phyloP scores from a whole-genome alignment of 805 yeast species.

The Wickerhamiella azymoides region DNA sequence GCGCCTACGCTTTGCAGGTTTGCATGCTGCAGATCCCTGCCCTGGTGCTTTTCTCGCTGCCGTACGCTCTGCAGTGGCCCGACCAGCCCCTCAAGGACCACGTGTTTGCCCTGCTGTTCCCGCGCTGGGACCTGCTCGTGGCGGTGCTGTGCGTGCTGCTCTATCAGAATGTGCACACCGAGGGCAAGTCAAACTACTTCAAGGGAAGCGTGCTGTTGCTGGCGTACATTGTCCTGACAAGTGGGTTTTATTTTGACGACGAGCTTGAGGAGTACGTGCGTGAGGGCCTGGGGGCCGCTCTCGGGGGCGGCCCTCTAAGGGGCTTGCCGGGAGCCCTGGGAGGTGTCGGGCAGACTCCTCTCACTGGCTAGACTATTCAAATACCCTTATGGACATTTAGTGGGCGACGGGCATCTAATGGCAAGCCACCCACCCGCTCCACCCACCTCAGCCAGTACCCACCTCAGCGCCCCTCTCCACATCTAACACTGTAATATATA shows the following conservation, averaged over 20 bases:
- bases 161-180: slow-evolving; percentile 89
- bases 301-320: too few relatives aligned
- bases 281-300: too few relatives aligned
- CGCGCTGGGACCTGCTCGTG: slow-evolving; percentile 89
- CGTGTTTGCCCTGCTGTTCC: slow-evolving; percentile 70
- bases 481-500: neutral
- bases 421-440: too few relatives aligned
- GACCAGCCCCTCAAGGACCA: slow-evolving; percentile 20
- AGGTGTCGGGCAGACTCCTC: too few relatives aligned
- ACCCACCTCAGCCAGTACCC: too few relatives aligned
- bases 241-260: slow-evolving; percentile 65
- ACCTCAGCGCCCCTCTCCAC: too few relatives aligned
- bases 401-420: too few relatives aligned
- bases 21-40: slow-evolving; percentile 88
- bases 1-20: slow-evolving; percentile 94
- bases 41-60: slow-evolving; percentile 61
- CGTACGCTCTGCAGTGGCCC: slow-evolving; percentile 13
- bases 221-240: slow-evolving; percentile 56
- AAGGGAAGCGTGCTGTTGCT: slow-evolving; percentile 82
- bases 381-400: too few relatives aligned
- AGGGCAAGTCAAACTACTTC: slow-evolving; percentile 91
- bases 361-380: too few relatives aligned
- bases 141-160: slow-evolving; percentile 72
- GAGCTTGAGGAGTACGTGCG: neutral
- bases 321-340: too few relatives aligned